Percentiles rank a stretch among this genome's conserved stretches.
phyloP scores from a whole-genome alignment of 208 protist genomes.

The Leishmania tropica region DNA sequence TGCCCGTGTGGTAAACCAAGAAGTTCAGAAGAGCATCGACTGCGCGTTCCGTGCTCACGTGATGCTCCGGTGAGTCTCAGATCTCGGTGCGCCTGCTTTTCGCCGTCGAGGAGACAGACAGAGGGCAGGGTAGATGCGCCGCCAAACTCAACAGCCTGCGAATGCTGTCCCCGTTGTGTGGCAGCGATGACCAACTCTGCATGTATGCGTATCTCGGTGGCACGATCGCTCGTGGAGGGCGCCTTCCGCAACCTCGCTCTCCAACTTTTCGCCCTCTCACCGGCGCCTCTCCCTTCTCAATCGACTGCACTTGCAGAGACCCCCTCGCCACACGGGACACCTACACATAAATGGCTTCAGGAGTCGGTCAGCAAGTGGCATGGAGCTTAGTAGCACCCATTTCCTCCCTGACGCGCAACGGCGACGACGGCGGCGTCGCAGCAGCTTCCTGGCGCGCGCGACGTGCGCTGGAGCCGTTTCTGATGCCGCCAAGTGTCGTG shows the following conservation, averaged over 20 bases:
- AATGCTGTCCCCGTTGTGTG: background rate
- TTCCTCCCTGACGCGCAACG: background rate
- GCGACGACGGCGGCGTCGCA: background rate
- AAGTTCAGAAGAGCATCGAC: background rate
- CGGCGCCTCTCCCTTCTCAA: background rate
- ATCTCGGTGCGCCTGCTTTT: background rate
- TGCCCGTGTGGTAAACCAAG: background rate
- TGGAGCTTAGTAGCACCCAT: background rate
- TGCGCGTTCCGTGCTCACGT: background rate
- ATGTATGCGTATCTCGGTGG: background rate
- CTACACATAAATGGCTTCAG: background rate
- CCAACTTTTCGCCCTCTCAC: background rate
- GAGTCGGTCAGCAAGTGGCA: background rate
- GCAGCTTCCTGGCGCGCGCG: background rate
- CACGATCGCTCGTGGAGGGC: background rate
- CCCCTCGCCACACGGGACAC: background rate
- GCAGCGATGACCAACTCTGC: background rate
- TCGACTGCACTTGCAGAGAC: background rate
- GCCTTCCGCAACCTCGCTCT: background rate
- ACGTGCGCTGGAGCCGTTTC: constrained; percentile 2
- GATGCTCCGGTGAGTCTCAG: background rate
- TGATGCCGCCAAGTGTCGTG: background rate
- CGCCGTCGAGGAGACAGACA: background rate
- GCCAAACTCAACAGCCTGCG: background rate
- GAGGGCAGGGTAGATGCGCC: background rate